These are phyloP conservation scores for Hemisphaericaspora nanyangensis DNA, from an alignment of 805 yeast genomes.

Conservation along the genomic window DNA sequence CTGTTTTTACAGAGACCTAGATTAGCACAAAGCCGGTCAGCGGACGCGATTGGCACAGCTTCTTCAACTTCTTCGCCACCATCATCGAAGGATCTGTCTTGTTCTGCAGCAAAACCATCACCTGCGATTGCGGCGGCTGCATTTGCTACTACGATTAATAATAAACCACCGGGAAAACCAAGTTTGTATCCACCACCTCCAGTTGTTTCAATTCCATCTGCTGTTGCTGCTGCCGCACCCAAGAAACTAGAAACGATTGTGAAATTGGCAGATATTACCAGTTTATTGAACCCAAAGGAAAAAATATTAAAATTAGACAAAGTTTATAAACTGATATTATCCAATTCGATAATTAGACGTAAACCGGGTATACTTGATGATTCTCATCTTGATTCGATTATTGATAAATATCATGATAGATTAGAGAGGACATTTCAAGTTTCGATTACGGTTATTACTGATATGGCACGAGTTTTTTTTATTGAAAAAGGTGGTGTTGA, in stretches of 20 bases:
- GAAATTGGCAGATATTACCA: conserved; percentile 31
- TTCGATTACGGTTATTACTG: conserved; percentile 37
- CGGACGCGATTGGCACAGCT: not conserved
- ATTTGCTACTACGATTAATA: not conserved
- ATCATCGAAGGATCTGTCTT: not conserved
- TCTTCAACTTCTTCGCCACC: not conserved
- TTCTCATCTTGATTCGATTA: conserved; percentile 27
- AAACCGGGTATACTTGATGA: conserved; percentile 18
- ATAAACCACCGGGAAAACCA: not conserved
- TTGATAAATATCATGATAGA: conserved; percentile 17
- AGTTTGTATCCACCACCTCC: conserved; percentile 1
- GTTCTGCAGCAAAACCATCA: not conserved
- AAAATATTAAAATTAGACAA: conserved; percentile 39
- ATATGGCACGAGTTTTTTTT: conserved; percentile 38
- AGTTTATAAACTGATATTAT: conserved; percentile 32
- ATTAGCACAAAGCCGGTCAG: not conserved
- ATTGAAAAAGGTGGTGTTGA: conserved; percentile 28
- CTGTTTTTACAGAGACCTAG: not conserved
- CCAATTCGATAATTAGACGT: not conserved
- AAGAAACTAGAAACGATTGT: conserved; percentile 10
- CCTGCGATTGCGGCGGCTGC: not conserved
- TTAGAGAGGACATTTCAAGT: conserved; percentile 22
- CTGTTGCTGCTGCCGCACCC: conserved; percentile 3
- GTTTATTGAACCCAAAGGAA: conserved; percentile 28
- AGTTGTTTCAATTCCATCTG: conserved; percentile 1